Base-by-base conservation (phyloP, 306 rosid genomes). In the Sesbania bispinosa region DNA sequence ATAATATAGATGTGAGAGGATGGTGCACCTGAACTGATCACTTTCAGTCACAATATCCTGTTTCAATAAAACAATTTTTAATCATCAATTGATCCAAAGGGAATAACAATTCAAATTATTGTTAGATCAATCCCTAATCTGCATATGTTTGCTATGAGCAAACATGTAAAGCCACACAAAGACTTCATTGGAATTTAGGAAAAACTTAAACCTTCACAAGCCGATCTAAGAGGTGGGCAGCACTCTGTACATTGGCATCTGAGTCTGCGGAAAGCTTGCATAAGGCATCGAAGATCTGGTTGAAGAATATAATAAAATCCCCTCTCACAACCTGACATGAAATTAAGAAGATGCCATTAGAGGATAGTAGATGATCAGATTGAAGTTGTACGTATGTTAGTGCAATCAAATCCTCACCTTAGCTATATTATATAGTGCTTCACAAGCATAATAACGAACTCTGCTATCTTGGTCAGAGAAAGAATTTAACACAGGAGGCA, bases 1-100 rank as follows among this genome's bases (percentile, higher is more conserved):
- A 67, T 48, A 71, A 79, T 64, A 53, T 47, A 75, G 58, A 23
- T 32, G 13, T 3, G 48, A 53, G 71, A 83, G 73, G 35, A 83
- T 42, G 45, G 57, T 79, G 50, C 79, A 93, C 99, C 99, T 95
- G 95, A 95, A 95, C 79, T 95, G 97, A 82, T 95, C 97, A 45
- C 97, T 92, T 82, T 95, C 99, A 43, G 99, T 95, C 78, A 95
- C 99, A 73, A 95, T 95, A 79, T 95, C 99, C 99, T 95, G 96
- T 80, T 73, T 69, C 87, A 88, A 67, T 23, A 63, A 14, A 86
- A 75, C 51, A 69, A 74, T 30, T 74, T 71, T 71, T 27, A 73
- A 83, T 39, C 75, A 58, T 80, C 58, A 72, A 52, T 62, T 74
- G 43, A 79, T 29, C 75, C 27, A 72, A 63, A 50, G 62, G 59